A percentile compares a stretch with the other conserved stretches of the same genome.
Conservation (phyloP, 73 alveolate species). For the Paramecium bursaria region DNA sequence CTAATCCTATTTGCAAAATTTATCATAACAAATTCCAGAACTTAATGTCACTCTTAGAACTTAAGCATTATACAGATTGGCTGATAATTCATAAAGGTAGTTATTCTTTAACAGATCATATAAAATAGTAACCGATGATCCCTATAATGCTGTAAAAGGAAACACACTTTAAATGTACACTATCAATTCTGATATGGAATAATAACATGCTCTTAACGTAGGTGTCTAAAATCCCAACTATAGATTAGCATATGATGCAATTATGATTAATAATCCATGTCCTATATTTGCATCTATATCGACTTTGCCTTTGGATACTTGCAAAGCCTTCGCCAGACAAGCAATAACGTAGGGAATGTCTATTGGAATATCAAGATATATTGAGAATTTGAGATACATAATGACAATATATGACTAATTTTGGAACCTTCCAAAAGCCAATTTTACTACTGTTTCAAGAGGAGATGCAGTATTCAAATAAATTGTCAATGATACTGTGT, state of each 20-base stretch:
- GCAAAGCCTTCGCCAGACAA: conserved; percentile 46
- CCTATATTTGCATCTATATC: background rate
- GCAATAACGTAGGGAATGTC: conserved; percentile 43
- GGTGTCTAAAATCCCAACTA: conserved; percentile 40
- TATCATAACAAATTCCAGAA: conserved; percentile 37
- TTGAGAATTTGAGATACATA: conserved; percentile 50
- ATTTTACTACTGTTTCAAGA: conserved; percentile 51
- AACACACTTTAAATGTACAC: conserved; percentile 36
- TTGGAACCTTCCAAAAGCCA: background rate
- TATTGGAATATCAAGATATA: conserved; percentile 52
- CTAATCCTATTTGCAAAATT: background rate
- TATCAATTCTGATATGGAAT: conserved; percentile 21
- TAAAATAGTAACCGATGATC: background rate
- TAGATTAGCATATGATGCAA: conserved; percentile 30
- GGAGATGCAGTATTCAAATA: conserved; percentile 39
- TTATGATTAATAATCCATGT: conserved; percentile 53
- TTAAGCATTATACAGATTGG: conserved; percentile 19
- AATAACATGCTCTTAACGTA: conserved; percentile 31
- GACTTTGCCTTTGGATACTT: background rate
- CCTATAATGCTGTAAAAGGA: conserved; percentile 29
- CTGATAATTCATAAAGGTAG: conserved; percentile 38
- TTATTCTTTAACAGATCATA: background rate
- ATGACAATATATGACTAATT: conserved; percentile 47
- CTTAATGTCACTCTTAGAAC: conserved; percentile 23
- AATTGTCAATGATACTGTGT: conserved; percentile 20